These are phyloP conservation scores for Calonectria hongkongensis DNA, from an alignment of 2,329 filamentous ascomycete genomes.

Conservation along the genomic window DNA sequence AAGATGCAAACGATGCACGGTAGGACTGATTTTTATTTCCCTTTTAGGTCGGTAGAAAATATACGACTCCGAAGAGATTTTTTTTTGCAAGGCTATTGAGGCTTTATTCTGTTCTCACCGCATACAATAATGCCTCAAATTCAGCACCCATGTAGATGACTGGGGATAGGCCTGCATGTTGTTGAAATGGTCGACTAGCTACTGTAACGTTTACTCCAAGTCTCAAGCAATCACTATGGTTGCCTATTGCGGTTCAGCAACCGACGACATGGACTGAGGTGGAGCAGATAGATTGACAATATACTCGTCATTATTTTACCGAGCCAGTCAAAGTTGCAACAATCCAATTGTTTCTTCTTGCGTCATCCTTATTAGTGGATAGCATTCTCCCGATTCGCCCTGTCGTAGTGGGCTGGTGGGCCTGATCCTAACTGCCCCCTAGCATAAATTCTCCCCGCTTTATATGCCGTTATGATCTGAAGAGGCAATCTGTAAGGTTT, in stretches of 20 bases:
- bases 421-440: neutral
- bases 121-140: neutral
- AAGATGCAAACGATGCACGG: too few relatives aligned
- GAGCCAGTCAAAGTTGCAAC: neutral
- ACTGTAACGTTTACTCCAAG: too few relatives aligned
- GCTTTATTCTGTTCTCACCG: too few relatives aligned
- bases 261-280: too few relatives aligned
- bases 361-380: slow-evolving; percentile 3
- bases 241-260: neutral
- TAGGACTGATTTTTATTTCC: too few relatives aligned
- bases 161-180: neutral
- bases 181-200: neutral
- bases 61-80: too few relatives aligned
- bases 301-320: neutral
- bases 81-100: too few relatives aligned
- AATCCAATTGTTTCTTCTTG: too few relatives aligned
- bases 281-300: neutral
- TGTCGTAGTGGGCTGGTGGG: neutral
- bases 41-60: neutral
- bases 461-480: neutral
- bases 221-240: too few relatives aligned
- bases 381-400: neutral
- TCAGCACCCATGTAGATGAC: neutral
- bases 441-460: neutral
- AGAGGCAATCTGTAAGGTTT: neutral